Evolutionary conservation across 495 filamentous ascomycete genomes (phyloP), one percentile per base, ranked within the genome.

Genomic region (Mycothermus thermophilus): DNA sequence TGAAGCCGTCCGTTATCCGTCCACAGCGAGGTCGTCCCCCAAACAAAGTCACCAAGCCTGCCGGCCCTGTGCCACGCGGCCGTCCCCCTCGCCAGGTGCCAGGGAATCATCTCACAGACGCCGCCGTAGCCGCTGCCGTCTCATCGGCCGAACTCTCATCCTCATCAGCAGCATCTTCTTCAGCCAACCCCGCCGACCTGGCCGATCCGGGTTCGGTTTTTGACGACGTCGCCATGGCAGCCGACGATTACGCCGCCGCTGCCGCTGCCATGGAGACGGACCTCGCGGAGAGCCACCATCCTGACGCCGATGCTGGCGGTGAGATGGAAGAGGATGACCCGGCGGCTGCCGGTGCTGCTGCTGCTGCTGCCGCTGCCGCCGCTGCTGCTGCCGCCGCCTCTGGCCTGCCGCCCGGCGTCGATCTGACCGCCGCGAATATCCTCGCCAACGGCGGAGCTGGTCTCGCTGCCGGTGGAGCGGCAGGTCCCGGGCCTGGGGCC

Each of bases 161-260:
- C 11, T 16, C 17, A n/a, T 14, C 36, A 29, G 37, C 30, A 18
- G 9, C 38, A 22, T 14, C 30, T 35, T 0, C 22, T 22, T 16
- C 34, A 13, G 29, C 44, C 37, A 15, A 32, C 17, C 10, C 32
- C 18, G 36, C 15, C 27, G 14, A 30, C 16, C 37, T 33, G 8
- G 28, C 68, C 45, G 59, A 75, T 10, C 67, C 71, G 7, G 25
- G 48, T 13, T 30, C 54, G 71, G 29, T 75, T 67, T 49, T 76
- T 68, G 56, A 68, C 58, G 42, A 47, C 37, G 37, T 38, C 27
- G 22, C 25, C 25, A 50, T 55, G 46, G 39, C 33, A 2, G 62
- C 71, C 15, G 72, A 76, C 35, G 44, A 52, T 17, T 47, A 50
- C 35, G 47, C 55, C 11, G 59, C 60, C 8, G 59, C 58, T 21